Evolutionary conservation across 2,329 filamentous ascomycete species (phyloP), one percentile per base, ranked within the genome.

Genomic region (Fusarium buharicum): DNA sequence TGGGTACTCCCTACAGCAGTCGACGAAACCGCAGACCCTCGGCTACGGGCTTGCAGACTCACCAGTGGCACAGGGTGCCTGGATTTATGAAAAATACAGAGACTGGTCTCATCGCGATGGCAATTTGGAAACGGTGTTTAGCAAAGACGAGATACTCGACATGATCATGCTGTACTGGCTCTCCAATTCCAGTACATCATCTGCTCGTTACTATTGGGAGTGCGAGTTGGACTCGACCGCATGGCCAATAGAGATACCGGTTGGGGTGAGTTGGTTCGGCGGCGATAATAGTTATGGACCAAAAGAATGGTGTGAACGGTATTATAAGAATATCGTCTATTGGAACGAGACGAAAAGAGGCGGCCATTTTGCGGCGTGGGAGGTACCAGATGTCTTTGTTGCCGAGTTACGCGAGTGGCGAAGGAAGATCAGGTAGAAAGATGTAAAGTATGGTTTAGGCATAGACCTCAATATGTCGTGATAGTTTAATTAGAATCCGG

Each of bases 71-170:
- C 51, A 59, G 17, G 55, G 51, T 2, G 52, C 55, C 4, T 59
- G 55, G 52, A 40, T 59, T 4, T 51, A 56, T 8, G 55, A 59
- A 31, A 59, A 59, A 12, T 59, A 45, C 16, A 30, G 10, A 17
- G 55, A 59, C 6, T 59, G 55, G 55, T 46, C 51, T 31, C 45
- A 59, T 13, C 45, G 56, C 24, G 39, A 50, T 11, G 51, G 55
- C 0, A n/a, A 56, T 6, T 22, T 59, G 3, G 55, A 59, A 28
- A 13, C 22, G 0, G 31, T 59, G 1, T 56, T 59, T 2, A 46
- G 20, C 22, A 59, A 56, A 27, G 55, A 59, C 4, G 51, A 59
- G 33, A 59, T 59, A 45, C 55, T 59, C 4, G 55, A 59, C 13
- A 56, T 17, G 0, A 51, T 59, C 16, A 56, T 46, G 55, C 11